Percentiles rank a stretch among this genome's conserved stretches.
Evolutionary conservation across 2,329 filamentous ascomycete genomes (phyloP).

Genomic region (Fusarium metavorans): DNA sequence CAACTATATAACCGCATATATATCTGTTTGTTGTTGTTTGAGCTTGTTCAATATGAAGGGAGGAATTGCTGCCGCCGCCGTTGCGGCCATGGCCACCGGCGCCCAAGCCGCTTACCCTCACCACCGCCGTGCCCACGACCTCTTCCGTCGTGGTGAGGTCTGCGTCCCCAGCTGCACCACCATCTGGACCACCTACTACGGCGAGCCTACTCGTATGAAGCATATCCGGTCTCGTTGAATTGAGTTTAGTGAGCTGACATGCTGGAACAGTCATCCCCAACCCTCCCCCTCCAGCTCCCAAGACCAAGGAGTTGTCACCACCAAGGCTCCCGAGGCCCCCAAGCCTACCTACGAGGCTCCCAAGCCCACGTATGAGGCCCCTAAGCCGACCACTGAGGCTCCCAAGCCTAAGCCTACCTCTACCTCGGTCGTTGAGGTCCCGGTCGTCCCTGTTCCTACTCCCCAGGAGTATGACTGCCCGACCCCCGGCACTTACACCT

Average conservation of each 20-base stretch:
- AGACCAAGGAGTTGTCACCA: constrained; percentile 31
- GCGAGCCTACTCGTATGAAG: constrained; percentile 72
- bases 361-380: constrained; percentile 22
- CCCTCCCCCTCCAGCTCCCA: constrained; percentile 49
- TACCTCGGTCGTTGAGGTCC: constrained; percentile 53
- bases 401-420: constrained; percentile 42
- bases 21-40: constrained; percentile 31
- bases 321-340: constrained; percentile 15
- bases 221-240: neutral
- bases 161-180: constrained; percentile 77
- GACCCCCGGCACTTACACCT: constrained; percentile 79
- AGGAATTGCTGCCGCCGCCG: constrained; percentile 73
- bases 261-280: constrained; percentile 54
- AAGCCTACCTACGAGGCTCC: constrained; percentile 14
- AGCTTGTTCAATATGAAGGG: constrained; percentile 77
- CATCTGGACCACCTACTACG: constrained; percentile 78
- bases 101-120: constrained; percentile 66
- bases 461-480: constrained; percentile 66
- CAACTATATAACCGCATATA: constrained; percentile 38
- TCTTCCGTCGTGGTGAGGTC: constrained; percentile 66
- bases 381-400: constrained; percentile 20
- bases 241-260: constrained; percentile 31
- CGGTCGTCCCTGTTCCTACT: constrained; percentile 63
- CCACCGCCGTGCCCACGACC: constrained; percentile 73
- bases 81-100: constrained; percentile 68